Conservation (phyloP, 73 alveolate genomes). For the Halteria grandinella region DNA sequence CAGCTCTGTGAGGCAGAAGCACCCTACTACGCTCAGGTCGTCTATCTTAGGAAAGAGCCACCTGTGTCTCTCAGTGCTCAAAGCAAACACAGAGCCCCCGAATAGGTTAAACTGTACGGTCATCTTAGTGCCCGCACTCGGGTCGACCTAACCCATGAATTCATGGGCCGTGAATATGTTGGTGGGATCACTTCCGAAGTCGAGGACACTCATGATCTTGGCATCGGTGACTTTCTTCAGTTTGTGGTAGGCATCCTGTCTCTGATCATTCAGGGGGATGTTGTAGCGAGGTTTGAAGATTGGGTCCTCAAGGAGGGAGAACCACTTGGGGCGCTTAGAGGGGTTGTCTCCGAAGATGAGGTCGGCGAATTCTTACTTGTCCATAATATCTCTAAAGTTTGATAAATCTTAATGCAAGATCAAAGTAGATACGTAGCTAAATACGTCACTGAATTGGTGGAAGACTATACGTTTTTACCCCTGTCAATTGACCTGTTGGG, state of each 20-base stretch:
- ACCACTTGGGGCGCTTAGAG: constrained; percentile 55
- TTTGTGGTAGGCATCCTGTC: constrained; percentile 40
- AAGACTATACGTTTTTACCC: too few relatives aligned
- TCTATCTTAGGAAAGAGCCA: constrained; percentile 45
- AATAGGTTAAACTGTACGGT: constrained; percentile 59
- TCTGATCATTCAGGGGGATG: constrained; percentile 17
- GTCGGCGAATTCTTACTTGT: constrained; percentile 43
- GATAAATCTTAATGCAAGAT: too few relatives aligned
- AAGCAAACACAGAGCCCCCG: constrained; percentile 58
- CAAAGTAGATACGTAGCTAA: too few relatives aligned
- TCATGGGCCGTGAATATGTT: constrained; percentile 65
- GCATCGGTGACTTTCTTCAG: constrained; percentile 35
- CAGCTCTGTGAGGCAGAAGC: constrained; percentile 63
- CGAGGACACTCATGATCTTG: constrained; percentile 53
- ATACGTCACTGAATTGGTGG: too few relatives aligned
- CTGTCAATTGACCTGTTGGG: too few relatives aligned
- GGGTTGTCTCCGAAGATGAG: constrained; percentile 50
- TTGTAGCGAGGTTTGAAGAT: constrained; percentile 51
- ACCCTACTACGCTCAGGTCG: constrained; percentile 46
- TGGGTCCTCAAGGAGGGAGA: constrained; percentile 45
- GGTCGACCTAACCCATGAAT: constrained; percentile 51
- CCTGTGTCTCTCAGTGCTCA: constrained; percentile 60
- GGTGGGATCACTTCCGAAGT: constrained; percentile 51
- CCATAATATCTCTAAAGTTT: too few relatives aligned
- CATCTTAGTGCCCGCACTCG: constrained; percentile 54